phyloP scores from a whole-genome alignment of 2,329 filamentous ascomycete genomes.

The Biscogniauxia marginata region DNA sequence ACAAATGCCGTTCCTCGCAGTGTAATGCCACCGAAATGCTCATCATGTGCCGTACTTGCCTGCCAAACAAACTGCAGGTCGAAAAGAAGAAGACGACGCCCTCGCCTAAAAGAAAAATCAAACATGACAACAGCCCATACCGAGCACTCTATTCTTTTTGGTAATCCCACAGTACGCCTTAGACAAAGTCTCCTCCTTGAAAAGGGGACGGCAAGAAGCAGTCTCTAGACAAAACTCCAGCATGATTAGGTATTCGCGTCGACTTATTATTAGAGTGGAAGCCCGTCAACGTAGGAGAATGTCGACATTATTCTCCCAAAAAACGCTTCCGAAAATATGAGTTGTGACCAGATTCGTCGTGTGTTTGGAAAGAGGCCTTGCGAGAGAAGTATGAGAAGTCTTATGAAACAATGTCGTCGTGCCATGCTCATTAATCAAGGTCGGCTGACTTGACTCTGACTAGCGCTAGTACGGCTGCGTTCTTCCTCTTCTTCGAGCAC shows the following conservation, averaged over 20 bases:
- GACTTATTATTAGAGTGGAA: conserved; percentile 6
- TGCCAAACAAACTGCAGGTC: conserved; percentile 6
- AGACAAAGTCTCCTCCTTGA: conserved; percentile 6
- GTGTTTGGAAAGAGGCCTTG: neutral
- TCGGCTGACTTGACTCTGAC: conserved; percentile 61
- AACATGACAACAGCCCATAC: conserved; percentile 10
- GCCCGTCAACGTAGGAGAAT: conserved; percentile 5
- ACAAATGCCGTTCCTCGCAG: conserved; percentile 8
- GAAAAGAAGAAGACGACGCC: conserved; percentile 10
- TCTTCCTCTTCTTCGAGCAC: conserved; percentile 86
- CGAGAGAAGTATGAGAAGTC: neutral
- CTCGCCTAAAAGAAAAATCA: conserved; percentile 1
- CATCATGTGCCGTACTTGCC: neutral
- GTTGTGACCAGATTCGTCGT: neutral
- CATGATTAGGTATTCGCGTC: conserved; percentile 4
- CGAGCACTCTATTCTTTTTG: conserved; percentile 10
- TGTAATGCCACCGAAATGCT: conserved; percentile 18
- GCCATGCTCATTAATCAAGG: conserved; percentile 10
- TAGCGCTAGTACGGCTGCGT: conserved; percentile 70
- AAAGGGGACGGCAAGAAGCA: conserved; percentile 3
- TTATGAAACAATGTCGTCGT: neutral
- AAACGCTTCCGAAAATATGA: neutral
- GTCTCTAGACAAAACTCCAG: conserved; percentile 5
- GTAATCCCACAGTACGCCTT: conserved; percentile 13
- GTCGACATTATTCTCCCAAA: conserved; percentile 1